phyloP scores from a whole-genome alignment of 345 rosid genomes.

The Sapria himalayana region DNA sequence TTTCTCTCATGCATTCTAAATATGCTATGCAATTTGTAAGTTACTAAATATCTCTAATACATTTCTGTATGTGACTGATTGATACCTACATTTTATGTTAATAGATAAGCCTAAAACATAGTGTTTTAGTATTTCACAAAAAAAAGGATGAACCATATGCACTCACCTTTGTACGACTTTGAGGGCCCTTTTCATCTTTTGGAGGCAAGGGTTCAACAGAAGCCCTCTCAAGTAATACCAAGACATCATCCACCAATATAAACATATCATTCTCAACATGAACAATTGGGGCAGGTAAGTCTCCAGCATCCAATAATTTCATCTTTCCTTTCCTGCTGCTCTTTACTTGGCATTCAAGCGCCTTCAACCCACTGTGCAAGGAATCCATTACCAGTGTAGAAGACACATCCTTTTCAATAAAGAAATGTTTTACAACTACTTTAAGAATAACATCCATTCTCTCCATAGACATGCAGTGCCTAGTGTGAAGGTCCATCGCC shows the following conservation, averaged over 20 bases:
- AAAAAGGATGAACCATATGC: conserved; percentile 4
- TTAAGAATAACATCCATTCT: conserved; percentile 59
- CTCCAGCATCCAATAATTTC: conserved; percentile 34
- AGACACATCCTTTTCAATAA: conserved; percentile 79
- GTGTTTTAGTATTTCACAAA: no score
- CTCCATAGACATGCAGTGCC: conserved; percentile 63
- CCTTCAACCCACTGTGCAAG: conserved; percentile 85
- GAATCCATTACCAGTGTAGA: conserved; percentile 98
- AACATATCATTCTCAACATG: conserved; percentile 51
- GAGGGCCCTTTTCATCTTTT: conserved; percentile 74
- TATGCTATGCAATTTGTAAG: no score
- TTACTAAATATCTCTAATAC: no score
- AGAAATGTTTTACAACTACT: conserved; percentile 73
- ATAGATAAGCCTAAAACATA: no score
- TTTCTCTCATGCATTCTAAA: no score
- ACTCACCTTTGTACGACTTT: conserved; percentile 61
- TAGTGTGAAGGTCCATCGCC: conserved; percentile 50
- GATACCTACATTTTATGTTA: no score
- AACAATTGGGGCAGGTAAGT: conserved; percentile 63
- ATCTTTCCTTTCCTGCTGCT: conserved; percentile 36
- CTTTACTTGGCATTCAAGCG: conserved; percentile 70
- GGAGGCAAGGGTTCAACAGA: conserved; percentile 68
- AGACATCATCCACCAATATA: conserved; percentile 66
- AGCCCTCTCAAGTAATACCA: conserved; percentile 52
- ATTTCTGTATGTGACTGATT: no score